Conservation (phyloP, 768 basidiomycete species). For the Amanita fuliginea region DNA sequence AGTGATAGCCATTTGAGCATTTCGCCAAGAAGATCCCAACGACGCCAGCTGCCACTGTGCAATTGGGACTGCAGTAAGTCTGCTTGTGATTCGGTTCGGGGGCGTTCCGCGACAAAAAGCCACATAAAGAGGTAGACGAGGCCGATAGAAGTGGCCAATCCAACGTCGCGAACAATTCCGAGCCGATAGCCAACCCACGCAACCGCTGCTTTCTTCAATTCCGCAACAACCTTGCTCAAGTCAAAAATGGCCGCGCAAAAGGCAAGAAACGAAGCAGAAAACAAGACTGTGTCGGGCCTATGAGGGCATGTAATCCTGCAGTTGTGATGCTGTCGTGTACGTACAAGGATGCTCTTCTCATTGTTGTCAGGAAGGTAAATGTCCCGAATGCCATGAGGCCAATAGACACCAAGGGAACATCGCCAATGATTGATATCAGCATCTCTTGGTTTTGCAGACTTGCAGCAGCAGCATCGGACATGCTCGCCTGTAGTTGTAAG, state of each 20-base stretch:
- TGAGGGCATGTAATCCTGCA: slow-evolving; percentile 2
- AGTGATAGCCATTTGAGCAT: slow-evolving; percentile 43
- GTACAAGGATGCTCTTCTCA: slow-evolving; percentile 42
- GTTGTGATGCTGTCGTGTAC: slow-evolving; percentile 13
- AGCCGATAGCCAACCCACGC: slow-evolving; percentile 23
- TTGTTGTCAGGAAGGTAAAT: slow-evolving; percentile 42
- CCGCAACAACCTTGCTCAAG: slow-evolving; percentile 39
- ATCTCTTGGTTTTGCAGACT: background rate
- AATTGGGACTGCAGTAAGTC: slow-evolving; percentile 11
- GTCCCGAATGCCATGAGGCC: slow-evolving; percentile 56
- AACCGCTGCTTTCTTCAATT: slow-evolving; percentile 19
- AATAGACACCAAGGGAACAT: slow-evolving; percentile 57
- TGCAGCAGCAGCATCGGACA: no score
- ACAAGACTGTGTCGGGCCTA: slow-evolving; percentile 41
- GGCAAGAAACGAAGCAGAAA: slow-evolving; percentile 43
- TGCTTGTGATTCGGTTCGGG: slow-evolving; percentile 22
- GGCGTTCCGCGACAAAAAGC: slow-evolving; percentile 49
- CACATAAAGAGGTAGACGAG: slow-evolving; percentile 60
- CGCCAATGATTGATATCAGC: slow-evolving; percentile 47
- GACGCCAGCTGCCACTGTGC: slow-evolving; percentile 56
- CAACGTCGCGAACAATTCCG: slow-evolving; percentile 45
- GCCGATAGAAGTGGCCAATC: slow-evolving; percentile 44
- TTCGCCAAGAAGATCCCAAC: slow-evolving; percentile 49
- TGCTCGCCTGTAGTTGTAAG: no score
- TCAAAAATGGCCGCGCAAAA: slow-evolving; percentile 59